Conservation (phyloP, 768 basidiomycete species). For the Strobilomyces confusus region DNA sequence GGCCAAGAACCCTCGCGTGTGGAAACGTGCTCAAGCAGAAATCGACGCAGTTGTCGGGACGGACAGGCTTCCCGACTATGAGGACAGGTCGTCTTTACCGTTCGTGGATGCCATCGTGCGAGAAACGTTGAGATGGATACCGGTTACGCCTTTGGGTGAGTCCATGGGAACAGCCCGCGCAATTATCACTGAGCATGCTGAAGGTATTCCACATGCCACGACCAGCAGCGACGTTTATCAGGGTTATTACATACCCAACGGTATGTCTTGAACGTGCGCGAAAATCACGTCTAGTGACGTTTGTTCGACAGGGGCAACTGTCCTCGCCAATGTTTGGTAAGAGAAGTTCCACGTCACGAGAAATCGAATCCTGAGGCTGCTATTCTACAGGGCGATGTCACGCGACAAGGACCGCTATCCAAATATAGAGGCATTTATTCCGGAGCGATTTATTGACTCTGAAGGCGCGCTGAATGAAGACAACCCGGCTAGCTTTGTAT, state of each 20-base stretch:
- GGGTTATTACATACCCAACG: not conserved
- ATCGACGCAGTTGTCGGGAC: not conserved
- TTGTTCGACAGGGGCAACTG: not conserved
- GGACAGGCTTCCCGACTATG: not conserved
- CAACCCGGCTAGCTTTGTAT: not conserved
- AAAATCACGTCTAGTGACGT: not conserved
- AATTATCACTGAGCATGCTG: not conserved
- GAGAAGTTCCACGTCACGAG: too few species aligned
- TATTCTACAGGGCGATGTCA: too few species aligned
- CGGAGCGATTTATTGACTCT: not conserved
- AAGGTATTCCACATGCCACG: not conserved
- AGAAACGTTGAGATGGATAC: not conserved
- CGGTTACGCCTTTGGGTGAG: not conserved
- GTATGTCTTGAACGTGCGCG: not conserved
- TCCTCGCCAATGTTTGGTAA: not conserved
- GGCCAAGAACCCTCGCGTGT: not conserved
- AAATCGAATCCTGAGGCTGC: too few species aligned
- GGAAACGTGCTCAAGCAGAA: not conserved
- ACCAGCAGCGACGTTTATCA: not conserved
- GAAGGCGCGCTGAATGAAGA: not conserved
- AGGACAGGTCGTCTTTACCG: not conserved
- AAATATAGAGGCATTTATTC: not conserved
- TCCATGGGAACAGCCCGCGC: not conserved
- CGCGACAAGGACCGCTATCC: not conserved
- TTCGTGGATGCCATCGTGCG: not conserved